Evolutionary conservation across 257 asterid genomes (phyloP), one percentile per base, ranked within the genome.

Genomic region (Nicotiana knightiana): DNA sequence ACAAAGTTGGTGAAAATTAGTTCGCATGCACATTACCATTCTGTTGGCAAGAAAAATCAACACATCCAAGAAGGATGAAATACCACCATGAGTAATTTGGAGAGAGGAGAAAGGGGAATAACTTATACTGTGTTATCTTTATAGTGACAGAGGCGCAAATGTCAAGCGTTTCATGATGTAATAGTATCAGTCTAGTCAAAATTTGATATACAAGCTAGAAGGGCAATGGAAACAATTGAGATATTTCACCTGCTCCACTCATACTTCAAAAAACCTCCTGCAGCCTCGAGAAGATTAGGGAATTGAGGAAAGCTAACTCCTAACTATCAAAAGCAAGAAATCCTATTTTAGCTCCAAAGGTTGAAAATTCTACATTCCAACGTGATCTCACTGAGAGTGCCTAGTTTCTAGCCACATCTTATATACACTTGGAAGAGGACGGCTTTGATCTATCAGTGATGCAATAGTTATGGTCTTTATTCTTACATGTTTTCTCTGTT

Each of bases 401-500:
- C 66, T 80, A 65, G 65, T 46, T 64, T 80, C 75, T 33, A 18
- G 48, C 61, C 58, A 58, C 48, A 65, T 46, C 73, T 24, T 3
- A 64, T 64, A 13, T 66, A 81, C 76, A 46, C 63, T 18, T 58
- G 32, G 46, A 6, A 33, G 63, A 55, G 63, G 16, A 51, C 11
- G n/a, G 11, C 30, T 65, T 39, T 37, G 62, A 6, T 67, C 62
- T 28, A 58, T 70, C 58, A 30, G 66, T 81, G 43, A 21, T 63
- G 75, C 21, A 73, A 33, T 55, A 26, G 5, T 21, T 12, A 32
- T 58, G 2, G 57, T 30, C 63, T 32, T 51, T 67, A 18, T 43
- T 54, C 30, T 89, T 91, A 86, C 55, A 86, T 59, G 84, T 85
- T 88, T 33, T 86, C 86, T 85, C 89, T 81, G 46, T 87, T 90